Evolutionary conservation across 2,329 filamentous ascomycete genomes (phyloP).

Genomic region (Orbilia brochopaga): DNA sequence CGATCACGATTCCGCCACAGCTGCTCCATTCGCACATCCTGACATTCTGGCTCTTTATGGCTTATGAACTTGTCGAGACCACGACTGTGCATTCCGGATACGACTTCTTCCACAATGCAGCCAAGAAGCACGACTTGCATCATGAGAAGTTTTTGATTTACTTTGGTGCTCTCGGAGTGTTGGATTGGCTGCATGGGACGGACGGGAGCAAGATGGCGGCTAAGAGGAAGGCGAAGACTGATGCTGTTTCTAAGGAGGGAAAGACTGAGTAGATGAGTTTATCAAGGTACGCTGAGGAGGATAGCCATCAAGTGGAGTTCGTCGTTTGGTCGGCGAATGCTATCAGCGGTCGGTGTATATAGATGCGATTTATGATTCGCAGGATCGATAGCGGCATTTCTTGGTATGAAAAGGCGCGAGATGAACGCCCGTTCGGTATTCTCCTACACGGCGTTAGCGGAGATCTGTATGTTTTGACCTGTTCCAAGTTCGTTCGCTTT

Average conservation of each 20-base stretch:
- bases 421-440: too few species aligned
- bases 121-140: conserved; percentile 65
- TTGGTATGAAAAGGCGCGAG: too few species aligned
- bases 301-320: not conserved
- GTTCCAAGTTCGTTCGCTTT: too few species aligned
- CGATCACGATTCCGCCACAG: conserved; percentile 62
- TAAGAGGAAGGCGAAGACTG: conserved; percentile 41
- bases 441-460: too few species aligned
- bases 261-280: conserved; percentile 20
- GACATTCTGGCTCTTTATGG: conserved; percentile 64
- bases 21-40: conserved; percentile 62
- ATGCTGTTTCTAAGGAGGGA: conserved; percentile 17
- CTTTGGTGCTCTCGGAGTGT: conserved; percentile 62
- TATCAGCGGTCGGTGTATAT: too few species aligned
- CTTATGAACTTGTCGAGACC: conserved; percentile 63
- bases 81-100: conserved; percentile 66
- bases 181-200: conserved; percentile 67
- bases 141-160: conserved; percentile 66
- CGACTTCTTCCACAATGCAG: conserved; percentile 63
- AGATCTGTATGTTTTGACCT: too few species aligned
- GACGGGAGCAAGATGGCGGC: conserved; percentile 52
- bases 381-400: too few species aligned
- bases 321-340: not conserved
- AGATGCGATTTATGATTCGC: too few species aligned
- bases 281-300: not conserved